Percentiles rank a stretch among this genome's conserved stretches.
phyloP scores from a whole-genome alignment of 371 early-diverging fungal genomes.

The Lichtheimia corymbifera region DNA sequence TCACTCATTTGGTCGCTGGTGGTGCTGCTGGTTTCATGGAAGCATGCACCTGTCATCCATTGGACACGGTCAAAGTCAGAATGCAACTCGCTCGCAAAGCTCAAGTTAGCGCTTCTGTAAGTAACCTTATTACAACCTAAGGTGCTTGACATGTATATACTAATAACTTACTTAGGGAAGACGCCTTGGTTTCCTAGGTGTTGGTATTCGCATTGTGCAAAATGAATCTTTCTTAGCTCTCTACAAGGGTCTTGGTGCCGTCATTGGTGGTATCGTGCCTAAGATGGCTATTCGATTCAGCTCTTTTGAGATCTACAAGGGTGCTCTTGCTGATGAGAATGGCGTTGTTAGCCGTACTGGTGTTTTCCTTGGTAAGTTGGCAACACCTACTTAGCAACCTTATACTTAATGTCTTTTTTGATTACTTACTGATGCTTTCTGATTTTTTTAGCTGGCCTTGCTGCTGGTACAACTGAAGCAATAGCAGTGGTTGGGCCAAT shows the following conservation, averaged over 20 bases:
- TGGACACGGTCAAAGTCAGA: conserved; percentile 97
- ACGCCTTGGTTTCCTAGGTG: conserved; percentile 74
- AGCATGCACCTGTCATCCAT: conserved; percentile 93
- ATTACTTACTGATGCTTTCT: background rate
- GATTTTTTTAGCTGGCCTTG: conserved; percentile 77
- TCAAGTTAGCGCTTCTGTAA: conserved; percentile 41
- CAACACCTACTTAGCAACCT: too few species aligned
- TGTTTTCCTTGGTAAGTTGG: conserved; percentile 78
- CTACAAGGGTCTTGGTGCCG: conserved; percentile 98
- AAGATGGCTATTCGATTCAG: conserved; percentile 99
- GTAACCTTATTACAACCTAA: conserved; percentile 9
- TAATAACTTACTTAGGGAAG: conserved; percentile 27
- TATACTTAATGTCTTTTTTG: too few species aligned
- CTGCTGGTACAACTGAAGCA: conserved; percentile 96
- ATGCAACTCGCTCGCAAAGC: conserved; percentile 79
- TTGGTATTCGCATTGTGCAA: conserved; percentile 82
- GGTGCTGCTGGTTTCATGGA: conserved; percentile 95
- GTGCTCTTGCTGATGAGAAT: conserved; percentile 69
- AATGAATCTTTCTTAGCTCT: conserved; percentile 90
- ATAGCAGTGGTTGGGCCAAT: conserved; percentile 97
- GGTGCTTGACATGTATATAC: background rate
- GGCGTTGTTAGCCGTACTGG: conserved; percentile 73
- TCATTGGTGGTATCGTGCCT: conserved; percentile 96
- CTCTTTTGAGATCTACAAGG: conserved; percentile 94
- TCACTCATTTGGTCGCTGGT: conserved; percentile 85